These are phyloP conservation scores for Lachancea fermentati DNA, from an alignment of 805 yeast genomes.

Conservation along the genomic window DNA sequence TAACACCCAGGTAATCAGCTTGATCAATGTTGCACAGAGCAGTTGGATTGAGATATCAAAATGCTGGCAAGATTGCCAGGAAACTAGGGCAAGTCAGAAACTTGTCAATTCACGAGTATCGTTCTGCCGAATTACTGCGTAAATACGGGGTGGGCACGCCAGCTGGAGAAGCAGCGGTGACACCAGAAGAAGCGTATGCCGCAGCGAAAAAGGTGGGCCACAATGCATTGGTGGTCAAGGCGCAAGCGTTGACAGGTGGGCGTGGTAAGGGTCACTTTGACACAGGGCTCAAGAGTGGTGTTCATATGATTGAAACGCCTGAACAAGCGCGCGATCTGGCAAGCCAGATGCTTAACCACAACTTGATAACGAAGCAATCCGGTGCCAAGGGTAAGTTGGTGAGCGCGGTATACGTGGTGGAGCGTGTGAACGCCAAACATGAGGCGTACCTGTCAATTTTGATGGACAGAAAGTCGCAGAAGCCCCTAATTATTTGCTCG, in stretches of 20 bases:
- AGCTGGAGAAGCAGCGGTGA: conserved; percentile 81
- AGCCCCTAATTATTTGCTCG: conserved; percentile 91
- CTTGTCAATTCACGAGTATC: conserved; percentile 91
- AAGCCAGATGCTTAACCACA: conserved; percentile 83
- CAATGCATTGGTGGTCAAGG: conserved; percentile 85
- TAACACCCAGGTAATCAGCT: background rate
- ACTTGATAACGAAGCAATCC: conserved; percentile 95
- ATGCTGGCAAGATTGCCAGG: background rate
- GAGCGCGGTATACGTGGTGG: conserved; percentile 92
- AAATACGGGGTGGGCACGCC: conserved; percentile 88
- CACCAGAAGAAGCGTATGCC: conserved; percentile 81
- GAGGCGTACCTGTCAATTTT: conserved; percentile 95
- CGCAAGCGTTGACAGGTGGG: conserved; percentile 99
- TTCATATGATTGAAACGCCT: conserved; percentile 77
- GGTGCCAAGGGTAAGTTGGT: conserved; percentile 97
- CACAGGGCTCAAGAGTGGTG: conserved; percentile 95
- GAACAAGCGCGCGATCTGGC: conserved; percentile 85
- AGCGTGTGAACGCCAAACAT: conserved; percentile 87
- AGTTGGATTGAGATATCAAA: background rate
- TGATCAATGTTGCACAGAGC: background rate
- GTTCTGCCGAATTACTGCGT: conserved; percentile 83
- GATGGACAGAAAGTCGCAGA: conserved; percentile 87
- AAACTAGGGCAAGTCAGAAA: conserved; percentile 41
- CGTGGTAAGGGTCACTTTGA: conserved; percentile 99
- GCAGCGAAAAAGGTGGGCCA: conserved; percentile 66